A percentile compares a stretch with the other conserved stretches of the same genome.
phyloP scores from a whole-genome alignment of 352 stramenopile species.

The Globisporangium canariense region DNA sequence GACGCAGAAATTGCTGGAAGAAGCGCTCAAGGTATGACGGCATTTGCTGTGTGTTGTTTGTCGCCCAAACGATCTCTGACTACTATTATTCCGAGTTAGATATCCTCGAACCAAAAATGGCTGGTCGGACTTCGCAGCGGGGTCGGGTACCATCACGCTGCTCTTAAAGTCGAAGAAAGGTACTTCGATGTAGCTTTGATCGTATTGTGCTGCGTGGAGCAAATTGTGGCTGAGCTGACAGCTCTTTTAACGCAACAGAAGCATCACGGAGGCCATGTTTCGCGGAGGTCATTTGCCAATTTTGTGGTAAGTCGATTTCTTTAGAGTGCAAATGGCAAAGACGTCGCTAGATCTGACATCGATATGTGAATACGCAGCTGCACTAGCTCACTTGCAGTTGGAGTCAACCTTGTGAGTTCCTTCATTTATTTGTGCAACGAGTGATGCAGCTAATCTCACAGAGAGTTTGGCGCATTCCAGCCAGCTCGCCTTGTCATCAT shows the following conservation, averaged over 20 bases:
- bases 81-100: background rate
- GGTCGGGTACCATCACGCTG: slow-evolving; percentile 41
- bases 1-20: slow-evolving; percentile 6
- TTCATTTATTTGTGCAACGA: background rate
- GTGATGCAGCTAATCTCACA: background rate
- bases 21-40: slow-evolving; percentile 5
- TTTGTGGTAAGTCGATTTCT: slow-evolving; percentile 26
- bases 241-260: slow-evolving; percentile 10
- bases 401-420: slow-evolving; percentile 37
- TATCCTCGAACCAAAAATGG: slow-evolving; percentile 17
- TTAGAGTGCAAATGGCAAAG: background rate
- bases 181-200: background rate
- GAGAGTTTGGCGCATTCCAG: slow-evolving; percentile 11
- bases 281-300: slow-evolving; percentile 23
- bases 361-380: slow-evolving; percentile 18
- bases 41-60: background rate
- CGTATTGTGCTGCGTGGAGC: background rate
- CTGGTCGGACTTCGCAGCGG: slow-evolving; percentile 13
- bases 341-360: background rate
- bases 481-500: slow-evolving; percentile 39
- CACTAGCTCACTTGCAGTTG: slow-evolving; percentile 37
- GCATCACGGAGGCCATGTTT: slow-evolving; percentile 30
- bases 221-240: background rate
- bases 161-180: slow-evolving; percentile 25
- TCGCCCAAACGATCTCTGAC: background rate